These are phyloP conservation scores for Jamesozyma lodderae DNA, from an alignment of 805 yeast species.

Conservation along the genomic window DNA sequence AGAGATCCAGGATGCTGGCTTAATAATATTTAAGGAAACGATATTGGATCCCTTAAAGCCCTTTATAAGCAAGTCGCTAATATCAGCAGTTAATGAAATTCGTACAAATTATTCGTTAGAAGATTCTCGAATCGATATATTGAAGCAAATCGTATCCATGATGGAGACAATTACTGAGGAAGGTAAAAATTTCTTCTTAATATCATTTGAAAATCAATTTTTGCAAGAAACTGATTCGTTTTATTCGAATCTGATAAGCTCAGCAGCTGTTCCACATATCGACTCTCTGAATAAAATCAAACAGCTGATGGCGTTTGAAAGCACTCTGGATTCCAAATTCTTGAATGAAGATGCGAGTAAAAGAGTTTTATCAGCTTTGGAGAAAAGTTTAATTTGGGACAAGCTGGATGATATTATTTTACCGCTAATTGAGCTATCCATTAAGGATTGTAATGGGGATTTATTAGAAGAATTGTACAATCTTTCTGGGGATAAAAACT, in stretches of 20 bases:
- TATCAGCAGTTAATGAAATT: conserved; percentile 23
- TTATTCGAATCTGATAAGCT: conserved; percentile 41
- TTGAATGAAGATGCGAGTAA: conserved; percentile 18
- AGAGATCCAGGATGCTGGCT: conserved; percentile 63
- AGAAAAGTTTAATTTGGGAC: conserved; percentile 19
- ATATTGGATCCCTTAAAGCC: conserved; percentile 44
- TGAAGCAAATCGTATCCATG: conserved; percentile 60
- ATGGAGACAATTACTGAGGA: conserved; percentile 49
- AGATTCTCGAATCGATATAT: conserved; percentile 31
- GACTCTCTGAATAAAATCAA: conserved; percentile 44
- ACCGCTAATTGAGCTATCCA: conserved; percentile 8
- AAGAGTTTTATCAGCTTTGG: conserved; percentile 15
- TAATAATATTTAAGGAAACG: conserved; percentile 53
- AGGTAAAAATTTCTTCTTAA: conserved; percentile 47
- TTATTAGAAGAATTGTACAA: conserved; percentile 13
- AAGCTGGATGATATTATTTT: conserved; percentile 9
- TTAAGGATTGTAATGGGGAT: conserved; percentile 6
- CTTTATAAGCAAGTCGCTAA: conserved; percentile 43
- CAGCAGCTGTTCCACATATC: conserved; percentile 41
- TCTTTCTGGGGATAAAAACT: conserved; percentile 12
- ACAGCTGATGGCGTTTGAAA: conserved; percentile 55
- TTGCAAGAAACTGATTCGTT: conserved; percentile 46
- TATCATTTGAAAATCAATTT: conserved; percentile 58
- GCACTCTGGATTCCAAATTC: conserved; percentile 25
- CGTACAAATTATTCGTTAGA: not conserved